Evolutionary conservation across 345 rosid species (phyloP).

Genomic region (Corchorus capsularis): DNA sequence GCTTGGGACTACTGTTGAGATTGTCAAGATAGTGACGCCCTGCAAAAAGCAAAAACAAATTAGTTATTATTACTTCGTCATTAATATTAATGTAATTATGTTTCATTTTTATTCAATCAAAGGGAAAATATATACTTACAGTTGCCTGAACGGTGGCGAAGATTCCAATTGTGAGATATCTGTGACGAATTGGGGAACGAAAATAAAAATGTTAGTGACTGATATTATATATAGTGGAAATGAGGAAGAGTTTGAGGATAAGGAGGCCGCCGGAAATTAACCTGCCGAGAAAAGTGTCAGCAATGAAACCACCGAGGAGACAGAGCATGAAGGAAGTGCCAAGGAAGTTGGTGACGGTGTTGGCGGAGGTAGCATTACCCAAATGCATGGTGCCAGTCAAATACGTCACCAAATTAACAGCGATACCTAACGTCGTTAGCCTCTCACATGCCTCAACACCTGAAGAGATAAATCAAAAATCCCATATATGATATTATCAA

Average conservation of each 20-base stretch:
- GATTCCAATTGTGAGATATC: conserved; percentile 85
- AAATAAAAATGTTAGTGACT: too few species aligned
- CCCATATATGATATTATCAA: background rate
- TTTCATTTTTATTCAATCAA: background rate
- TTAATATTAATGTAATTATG: conserved; percentile 1
- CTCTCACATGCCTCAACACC: conserved; percentile 87
- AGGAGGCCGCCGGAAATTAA: background rate
- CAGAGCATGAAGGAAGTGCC: conserved; percentile 98
- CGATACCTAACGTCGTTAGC: conserved; percentile 90
- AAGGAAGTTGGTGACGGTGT: conserved; percentile 83
- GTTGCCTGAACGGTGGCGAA: conserved; percentile 82
- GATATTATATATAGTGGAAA: too few species aligned
- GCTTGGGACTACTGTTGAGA: conserved; percentile 77
- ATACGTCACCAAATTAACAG: conserved; percentile 91
- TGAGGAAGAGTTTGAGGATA: background rate
- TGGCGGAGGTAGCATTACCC: conserved; percentile 85
- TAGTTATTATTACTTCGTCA: background rate
- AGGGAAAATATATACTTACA: conserved; percentile 37
- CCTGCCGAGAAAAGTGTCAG: conserved; percentile 98
- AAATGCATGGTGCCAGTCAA: conserved; percentile 89
- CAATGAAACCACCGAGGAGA: conserved; percentile 88
- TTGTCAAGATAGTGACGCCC: conserved; percentile 86
- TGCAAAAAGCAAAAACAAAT: conserved; percentile 20
- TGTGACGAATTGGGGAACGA: conserved; percentile 32
- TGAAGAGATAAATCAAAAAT: conserved; percentile 13